Base-by-base conservation (phyloP, 108 stramenopile genomes). In the Skeletonema grethae region DNA sequence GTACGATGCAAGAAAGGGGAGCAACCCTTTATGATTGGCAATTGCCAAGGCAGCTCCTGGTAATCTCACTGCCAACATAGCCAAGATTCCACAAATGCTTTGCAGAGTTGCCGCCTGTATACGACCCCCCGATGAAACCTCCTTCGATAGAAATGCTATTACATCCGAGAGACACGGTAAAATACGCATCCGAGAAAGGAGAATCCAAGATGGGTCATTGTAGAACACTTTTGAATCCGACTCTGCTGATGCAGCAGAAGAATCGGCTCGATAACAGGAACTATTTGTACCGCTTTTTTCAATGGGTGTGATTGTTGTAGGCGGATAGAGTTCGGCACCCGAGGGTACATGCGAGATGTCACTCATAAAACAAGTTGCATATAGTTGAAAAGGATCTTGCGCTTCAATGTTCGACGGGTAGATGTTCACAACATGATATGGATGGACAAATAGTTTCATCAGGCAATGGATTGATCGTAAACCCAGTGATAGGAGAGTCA, bases 11-110 rank as follows among this genome's bases (percentile, higher is more conserved):
- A 91, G 61, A 41, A 73, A 63, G 12, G 86, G 71, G 13, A 90
- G 69, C n/a, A 95, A 58, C 18, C 67, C 68, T 60, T 82, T 57
- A 60, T 95, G 90, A 56, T 85, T 73, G 9, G 85, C 77, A 80
- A 95, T 93, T 11, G 90, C 95, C 24, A 84, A 73, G 11, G 95
- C 92, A 39, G 90, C 92, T 29, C 95, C 95, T 16, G 89, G 92
- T 29, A 90, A 92, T 58, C 95, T 75, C 34, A 90, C 76, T 9
- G 79, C 72, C n/a, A 95, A 61, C 87, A 93, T 85, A 11, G 82
- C 65, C 34, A 95, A 68, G 30, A 93, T 92, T 32, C 90, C 90
- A 69, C 88, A 88, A 24, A 89, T 76, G 28, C 88, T 72, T 12
- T 55, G 59, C 24, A 89, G 65, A 43, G 77, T 85, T 63, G 80